phyloP scores from a whole-genome alignment of 1,284 basidiomycete genomes.

The Pisolithus thermaeus region DNA sequence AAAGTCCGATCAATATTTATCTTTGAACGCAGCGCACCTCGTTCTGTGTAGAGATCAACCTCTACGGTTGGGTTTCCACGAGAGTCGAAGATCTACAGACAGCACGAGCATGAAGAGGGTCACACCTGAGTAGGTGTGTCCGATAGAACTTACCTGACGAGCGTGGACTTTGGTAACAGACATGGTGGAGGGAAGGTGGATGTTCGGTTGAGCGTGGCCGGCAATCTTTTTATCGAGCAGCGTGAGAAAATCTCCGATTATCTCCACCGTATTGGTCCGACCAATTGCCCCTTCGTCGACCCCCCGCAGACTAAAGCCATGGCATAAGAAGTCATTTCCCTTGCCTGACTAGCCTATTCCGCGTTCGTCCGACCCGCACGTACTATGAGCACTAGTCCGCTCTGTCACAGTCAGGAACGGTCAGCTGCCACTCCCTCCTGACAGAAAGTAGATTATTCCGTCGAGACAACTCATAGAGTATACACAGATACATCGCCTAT shows the following conservation, averaged over 20 bases:
- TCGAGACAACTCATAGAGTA: not conserved
- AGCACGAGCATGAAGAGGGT: slow-evolving; percentile 6
- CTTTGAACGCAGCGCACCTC: slow-evolving; percentile 47
- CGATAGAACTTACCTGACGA: slow-evolving; percentile 62
- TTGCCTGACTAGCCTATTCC: no score
- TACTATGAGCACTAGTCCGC: no score
- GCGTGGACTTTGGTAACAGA: slow-evolving; percentile 84
- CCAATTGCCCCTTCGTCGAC: not conserved
- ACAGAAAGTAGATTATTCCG: no score
- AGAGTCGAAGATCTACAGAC: slow-evolving; percentile 87
- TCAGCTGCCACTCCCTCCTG: no score
- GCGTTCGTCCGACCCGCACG: no score
- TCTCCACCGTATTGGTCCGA: slow-evolving; percentile 11
- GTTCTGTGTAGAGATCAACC: slow-evolving; percentile 86
- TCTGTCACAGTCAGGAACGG: no score
- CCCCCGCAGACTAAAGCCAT: slow-evolving; percentile 1
- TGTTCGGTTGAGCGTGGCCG: slow-evolving; percentile 6
- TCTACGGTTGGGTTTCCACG: slow-evolving; percentile 95
- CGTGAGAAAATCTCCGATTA: slow-evolving; percentile 29
- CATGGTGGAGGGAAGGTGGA: slow-evolving; percentile 47
- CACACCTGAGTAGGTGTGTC: not conserved
- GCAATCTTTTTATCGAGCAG: slow-evolving; percentile 19
- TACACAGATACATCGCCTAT: slow-evolving; percentile 11
- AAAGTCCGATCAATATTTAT: slow-evolving; percentile 1
- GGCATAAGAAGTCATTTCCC: no score